These are phyloP conservation scores for Herpetomonas samuelpessoai DNA, from an alignment of 208 protist species.

Conservation along the genomic window DNA sequence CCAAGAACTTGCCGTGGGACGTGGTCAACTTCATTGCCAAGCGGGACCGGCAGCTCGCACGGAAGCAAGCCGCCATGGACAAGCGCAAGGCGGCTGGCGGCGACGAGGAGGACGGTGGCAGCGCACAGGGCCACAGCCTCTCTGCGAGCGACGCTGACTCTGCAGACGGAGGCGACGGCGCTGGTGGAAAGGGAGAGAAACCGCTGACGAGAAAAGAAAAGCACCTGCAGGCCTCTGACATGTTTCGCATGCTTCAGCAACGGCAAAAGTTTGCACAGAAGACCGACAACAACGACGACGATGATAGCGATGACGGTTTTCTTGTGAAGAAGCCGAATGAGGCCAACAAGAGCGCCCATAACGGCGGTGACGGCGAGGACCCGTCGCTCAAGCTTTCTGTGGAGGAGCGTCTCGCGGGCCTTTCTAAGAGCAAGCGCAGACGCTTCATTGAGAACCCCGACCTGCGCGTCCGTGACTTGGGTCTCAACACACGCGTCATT, in stretches of 20 bases:
- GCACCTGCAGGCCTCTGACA: conserved; percentile 80
- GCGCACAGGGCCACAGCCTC: not conserved
- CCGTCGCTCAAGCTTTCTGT: conserved; percentile 41
- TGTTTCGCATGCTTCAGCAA: conserved; percentile 85
- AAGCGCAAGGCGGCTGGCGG: not conserved
- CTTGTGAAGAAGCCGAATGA: conserved; percentile 35
- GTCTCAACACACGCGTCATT: conserved; percentile 63
- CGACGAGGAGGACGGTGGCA: not conserved
- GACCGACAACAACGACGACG: conserved; percentile 21
- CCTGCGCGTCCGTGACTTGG: conserved; percentile 75
- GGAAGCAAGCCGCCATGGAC: not conserved
- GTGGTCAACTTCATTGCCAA: conserved; percentile 83
- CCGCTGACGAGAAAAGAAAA: conserved; percentile 73
- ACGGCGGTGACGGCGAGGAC: not conserved
- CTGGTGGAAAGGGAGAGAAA: conserved; percentile 9
- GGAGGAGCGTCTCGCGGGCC: conserved; percentile 81
- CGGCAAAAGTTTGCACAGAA: conserved; percentile 63
- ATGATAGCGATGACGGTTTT: conserved; percentile 39
- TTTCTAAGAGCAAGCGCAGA: conserved; percentile 84
- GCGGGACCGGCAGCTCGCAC: conserved; percentile 6
- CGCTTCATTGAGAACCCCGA: conserved; percentile 79
- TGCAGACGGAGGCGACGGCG: not conserved
- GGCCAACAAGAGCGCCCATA: not conserved
- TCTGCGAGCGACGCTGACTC: conserved; percentile 11
- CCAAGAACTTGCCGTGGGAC: conserved; percentile 90